phyloP scores from a whole-genome alignment of 345 rosid genomes.

The Hibiscus tridactylites region DNA sequence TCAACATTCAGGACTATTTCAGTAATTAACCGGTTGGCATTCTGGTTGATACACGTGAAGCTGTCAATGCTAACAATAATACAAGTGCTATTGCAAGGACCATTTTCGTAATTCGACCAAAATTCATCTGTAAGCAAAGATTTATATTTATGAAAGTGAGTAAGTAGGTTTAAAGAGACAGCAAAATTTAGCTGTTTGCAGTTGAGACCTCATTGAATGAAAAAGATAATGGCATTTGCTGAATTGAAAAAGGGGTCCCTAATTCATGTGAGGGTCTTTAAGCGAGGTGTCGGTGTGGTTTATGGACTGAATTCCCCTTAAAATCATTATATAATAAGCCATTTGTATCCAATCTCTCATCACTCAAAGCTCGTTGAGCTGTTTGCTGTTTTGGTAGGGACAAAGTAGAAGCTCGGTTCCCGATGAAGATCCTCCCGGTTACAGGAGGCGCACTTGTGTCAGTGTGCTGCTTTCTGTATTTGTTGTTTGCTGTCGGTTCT shows the following conservation, averaged over 20 bases:
- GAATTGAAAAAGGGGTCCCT: constrained; percentile 18
- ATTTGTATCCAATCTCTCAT: neutral
- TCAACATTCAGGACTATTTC: neutral
- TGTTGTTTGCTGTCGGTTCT: constrained; percentile 25
- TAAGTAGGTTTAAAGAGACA: constrained; percentile 21
- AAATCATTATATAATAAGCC: constrained; percentile 3
- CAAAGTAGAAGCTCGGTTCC: constrained; percentile 13
- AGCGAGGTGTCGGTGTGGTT: constrained; percentile 20
- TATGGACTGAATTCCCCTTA: neutral
- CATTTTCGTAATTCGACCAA: neutral
- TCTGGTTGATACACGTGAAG: constrained; percentile 10
- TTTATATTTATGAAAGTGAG: constrained; percentile 12
- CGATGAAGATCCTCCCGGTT: constrained; percentile 42
- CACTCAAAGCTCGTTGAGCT: neutral
- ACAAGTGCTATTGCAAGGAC: neutral
- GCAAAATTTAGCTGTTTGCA: constrained; percentile 18
- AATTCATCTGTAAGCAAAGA: neutral
- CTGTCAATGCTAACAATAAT: neutral
- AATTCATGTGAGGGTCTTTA: constrained; percentile 30
- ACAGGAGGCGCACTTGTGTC: constrained; percentile 26
- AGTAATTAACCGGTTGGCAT: neutral
- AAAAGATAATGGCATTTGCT: constrained; percentile 2
- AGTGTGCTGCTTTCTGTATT: constrained; percentile 29
- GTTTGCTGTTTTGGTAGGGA: neutral
- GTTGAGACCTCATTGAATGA: constrained; percentile 35